Conservation (phyloP, 192 early-diverging fungal genomes). For the Backusella luteola region DNA sequence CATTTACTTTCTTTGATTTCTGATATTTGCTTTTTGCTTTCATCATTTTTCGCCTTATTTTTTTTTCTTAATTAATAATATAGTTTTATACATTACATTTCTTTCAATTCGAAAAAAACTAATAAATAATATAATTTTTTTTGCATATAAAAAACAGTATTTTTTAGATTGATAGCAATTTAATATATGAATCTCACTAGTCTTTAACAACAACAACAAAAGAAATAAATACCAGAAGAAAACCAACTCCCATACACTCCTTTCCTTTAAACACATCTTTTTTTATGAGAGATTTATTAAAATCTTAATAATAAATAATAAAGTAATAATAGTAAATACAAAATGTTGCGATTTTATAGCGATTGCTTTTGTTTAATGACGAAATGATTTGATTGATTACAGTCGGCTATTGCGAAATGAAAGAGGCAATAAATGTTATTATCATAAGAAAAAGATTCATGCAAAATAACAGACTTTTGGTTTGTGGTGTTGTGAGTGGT, state of each 20-base stretch:
- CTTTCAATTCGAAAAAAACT: background rate
- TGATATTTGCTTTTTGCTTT: background rate
- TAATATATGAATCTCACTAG: background rate
- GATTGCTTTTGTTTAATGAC: too few relatives aligned
- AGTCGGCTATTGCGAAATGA: too few relatives aligned
- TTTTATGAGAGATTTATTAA: background rate
- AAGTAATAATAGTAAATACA: background rate
- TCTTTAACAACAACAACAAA: background rate
- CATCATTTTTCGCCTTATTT: background rate
- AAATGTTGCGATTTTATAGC: too few relatives aligned
- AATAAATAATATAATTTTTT: slow-evolving; percentile 15
- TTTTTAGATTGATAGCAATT: background rate
- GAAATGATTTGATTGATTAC: too few relatives aligned
- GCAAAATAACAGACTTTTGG: background rate
- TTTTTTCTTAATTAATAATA: background rate
- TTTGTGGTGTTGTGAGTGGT: background rate
- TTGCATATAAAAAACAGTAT: background rate
- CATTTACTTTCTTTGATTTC: background rate
- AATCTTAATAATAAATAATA: background rate
- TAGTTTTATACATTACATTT: slow-evolving; percentile 1
- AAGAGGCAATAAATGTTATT: too few relatives aligned
- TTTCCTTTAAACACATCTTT: background rate
- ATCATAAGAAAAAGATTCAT: background rate
- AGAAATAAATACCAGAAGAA: background rate
- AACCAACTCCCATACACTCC: background rate